These are phyloP conservation scores for Colletotrichum tanaceti DNA, from an alignment of 2,329 filamentous ascomycete genomes.

Conservation along the genomic window DNA sequence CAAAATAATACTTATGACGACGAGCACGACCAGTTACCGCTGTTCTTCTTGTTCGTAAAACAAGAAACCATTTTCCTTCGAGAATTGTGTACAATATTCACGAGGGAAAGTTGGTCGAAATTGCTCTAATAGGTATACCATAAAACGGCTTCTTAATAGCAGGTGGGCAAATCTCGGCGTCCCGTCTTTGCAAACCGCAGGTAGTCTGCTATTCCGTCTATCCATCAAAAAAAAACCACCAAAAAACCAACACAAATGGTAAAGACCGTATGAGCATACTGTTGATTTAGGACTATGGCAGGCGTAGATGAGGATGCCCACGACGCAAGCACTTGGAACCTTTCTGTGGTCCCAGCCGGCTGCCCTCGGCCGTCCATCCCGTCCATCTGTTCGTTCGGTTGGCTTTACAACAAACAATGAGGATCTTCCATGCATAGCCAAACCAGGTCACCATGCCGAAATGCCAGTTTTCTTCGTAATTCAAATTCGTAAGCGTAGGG, in stretches of 20 bases:
- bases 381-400: slow-evolving; percentile 19
- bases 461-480: slow-evolving; percentile 33
- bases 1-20: background rate
- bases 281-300: slow-evolving; percentile 37
- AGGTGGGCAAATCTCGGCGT: background rate
- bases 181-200: slow-evolving; percentile 10
- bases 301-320: slow-evolving; percentile 24
- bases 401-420: background rate
- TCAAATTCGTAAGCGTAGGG: slow-evolving; percentile 34
- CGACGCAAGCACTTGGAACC: slow-evolving; percentile 21
- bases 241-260: background rate
- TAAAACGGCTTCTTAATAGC: background rate
- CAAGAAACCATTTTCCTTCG: background rate
- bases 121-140: background rate
- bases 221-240: slow-evolving; percentile 15
- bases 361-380: slow-evolving; percentile 20
- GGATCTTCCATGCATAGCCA: slow-evolving; percentile 29
- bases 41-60: background rate
- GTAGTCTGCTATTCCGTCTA: slow-evolving; percentile 30
- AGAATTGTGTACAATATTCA: background rate
- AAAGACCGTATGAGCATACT: slow-evolving; percentile 36
- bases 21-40: background rate
- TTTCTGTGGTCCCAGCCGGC: slow-evolving; percentile 20
- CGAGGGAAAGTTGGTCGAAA: background rate
- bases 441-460: slow-evolving; percentile 35